Evolutionary conservation across 2,329 filamentous ascomycete genomes (phyloP).

Genomic region (Clarireedia monteithiana): DNA sequence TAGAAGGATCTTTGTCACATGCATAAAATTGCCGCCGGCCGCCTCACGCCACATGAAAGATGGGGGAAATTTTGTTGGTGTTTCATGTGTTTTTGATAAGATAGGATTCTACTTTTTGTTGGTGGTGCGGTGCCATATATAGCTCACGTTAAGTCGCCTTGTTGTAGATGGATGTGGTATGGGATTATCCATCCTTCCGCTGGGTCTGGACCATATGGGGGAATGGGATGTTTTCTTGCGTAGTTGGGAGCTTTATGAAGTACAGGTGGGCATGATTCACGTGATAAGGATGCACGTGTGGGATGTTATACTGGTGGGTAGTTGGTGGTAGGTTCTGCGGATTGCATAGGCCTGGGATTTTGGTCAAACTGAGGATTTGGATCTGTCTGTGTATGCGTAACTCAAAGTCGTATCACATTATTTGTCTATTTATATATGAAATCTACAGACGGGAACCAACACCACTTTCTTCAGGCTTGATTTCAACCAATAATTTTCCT

Average conservation of each 20-base stretch:
- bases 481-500: conserved; percentile 48
- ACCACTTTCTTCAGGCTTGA: conserved; percentile 32
- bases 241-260: background rate
- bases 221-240: background rate
- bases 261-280: background rate
- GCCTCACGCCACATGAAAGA: no score
- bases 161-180: background rate
- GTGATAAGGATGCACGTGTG: background rate
- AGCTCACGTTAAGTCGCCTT: background rate
- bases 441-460: conserved; percentile 12
- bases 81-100: no score
- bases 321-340: no score
- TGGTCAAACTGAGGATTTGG: no score
- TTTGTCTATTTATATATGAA: background rate
- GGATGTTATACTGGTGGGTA: no score
- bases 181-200: background rate
- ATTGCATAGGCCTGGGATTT: no score
- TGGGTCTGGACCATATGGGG: background rate
- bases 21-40: no score
- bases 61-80: no score
- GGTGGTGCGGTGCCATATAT: background rate
- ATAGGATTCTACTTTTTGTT: background rate
- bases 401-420: background rate
- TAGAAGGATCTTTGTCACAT: no score
- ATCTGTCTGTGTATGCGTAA: background rate